Evolutionary conservation across 306 rosid species (phyloP).

Genomic region (Casuarina glauca): DNA sequence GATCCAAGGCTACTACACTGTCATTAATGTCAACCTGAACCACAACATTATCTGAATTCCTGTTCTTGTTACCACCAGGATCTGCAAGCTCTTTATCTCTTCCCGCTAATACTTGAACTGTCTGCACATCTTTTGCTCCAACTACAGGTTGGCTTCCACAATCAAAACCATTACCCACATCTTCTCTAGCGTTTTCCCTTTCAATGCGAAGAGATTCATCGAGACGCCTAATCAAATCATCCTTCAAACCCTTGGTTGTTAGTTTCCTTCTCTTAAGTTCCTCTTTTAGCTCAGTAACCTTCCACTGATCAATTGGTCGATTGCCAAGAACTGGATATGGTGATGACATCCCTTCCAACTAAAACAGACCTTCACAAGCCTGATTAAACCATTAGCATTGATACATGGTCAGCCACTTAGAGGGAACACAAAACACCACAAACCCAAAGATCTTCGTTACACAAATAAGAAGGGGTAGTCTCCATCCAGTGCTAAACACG

Average conservation of each 20-base stretch:
- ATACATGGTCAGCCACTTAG: slow-evolving; percentile 4
- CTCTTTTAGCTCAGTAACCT: slow-evolving; percentile 84
- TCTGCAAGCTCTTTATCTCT: slow-evolving; percentile 23
- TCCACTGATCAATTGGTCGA: slow-evolving; percentile 88
- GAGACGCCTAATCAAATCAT: slow-evolving; percentile 79
- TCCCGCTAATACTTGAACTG: slow-evolving; percentile 20
- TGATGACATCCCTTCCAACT: slow-evolving; percentile 63
- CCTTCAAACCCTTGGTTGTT: slow-evolving; percentile 77
- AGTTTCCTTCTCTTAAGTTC: slow-evolving; percentile 83
- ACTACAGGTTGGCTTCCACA: slow-evolving; percentile 18
- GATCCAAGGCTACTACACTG: slow-evolving; percentile 30
- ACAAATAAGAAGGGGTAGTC: not conserved
- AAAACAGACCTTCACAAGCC: slow-evolving; percentile 45
- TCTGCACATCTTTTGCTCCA: slow-evolving; percentile 30
- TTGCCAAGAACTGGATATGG: slow-evolving; percentile 64
- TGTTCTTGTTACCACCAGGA: slow-evolving; percentile 29
- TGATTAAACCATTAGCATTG: slow-evolving; percentile 21
- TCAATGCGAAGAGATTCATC: slow-evolving; percentile 64
- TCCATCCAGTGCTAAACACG: not conserved
- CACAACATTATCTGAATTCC: slow-evolving; percentile 26
- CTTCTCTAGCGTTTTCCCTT: slow-evolving; percentile 25
- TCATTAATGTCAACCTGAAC: slow-evolving; percentile 37
- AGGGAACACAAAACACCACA: not conserved
- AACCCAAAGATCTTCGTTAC: not conserved
- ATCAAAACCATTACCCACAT: slow-evolving; percentile 35